These are phyloP conservation scores for Neoboletus subvelutipes DNA, from an alignment of 768 basidiomycete species.

Conservation along the genomic window DNA sequence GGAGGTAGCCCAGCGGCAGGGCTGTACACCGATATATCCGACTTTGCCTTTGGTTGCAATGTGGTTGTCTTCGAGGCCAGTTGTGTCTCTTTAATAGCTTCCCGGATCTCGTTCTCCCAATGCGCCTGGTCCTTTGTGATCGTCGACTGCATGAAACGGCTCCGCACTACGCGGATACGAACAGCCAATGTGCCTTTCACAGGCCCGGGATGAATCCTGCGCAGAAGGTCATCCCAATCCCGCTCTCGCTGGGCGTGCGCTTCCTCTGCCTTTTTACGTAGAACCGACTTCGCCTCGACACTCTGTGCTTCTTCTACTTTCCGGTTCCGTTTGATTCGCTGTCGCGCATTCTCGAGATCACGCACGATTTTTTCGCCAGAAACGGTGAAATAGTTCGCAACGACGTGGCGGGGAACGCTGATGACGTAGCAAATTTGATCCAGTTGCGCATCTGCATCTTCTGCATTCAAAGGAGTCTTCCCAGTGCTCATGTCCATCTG, in stretches of 20 bases:
- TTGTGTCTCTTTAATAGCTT: slow-evolving; percentile 56
- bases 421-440: slow-evolving; percentile 50
- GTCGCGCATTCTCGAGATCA: slow-evolving; percentile 45
- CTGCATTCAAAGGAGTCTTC: slow-evolving; percentile 49
- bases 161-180: slow-evolving; percentile 55
- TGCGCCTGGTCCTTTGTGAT: slow-evolving; percentile 46
- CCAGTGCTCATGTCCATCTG: slow-evolving; percentile 44
- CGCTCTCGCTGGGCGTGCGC: slow-evolving; percentile 56
- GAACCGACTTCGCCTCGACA: slow-evolving; percentile 47
- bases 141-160: slow-evolving; percentile 59
- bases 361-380: slow-evolving; percentile 38
- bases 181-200: slow-evolving; percentile 47
- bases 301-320: slow-evolving; percentile 32
- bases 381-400: slow-evolving; percentile 46
- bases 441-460: slow-evolving; percentile 42
- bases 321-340: slow-evolving; percentile 34
- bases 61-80: slow-evolving; percentile 46
- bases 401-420: slow-evolving; percentile 52
- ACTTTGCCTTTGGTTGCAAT: slow-evolving; percentile 32
- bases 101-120: slow-evolving; percentile 64
- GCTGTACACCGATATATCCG: background rate
- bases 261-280: slow-evolving; percentile 66
- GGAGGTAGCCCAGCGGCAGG: slow-evolving; percentile 34
- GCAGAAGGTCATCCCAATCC: slow-evolving; percentile 64
- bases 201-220: slow-evolving; percentile 51